Conservation (phyloP, 1,284 basidiomycete species). For the Athelia sp. region DNA sequence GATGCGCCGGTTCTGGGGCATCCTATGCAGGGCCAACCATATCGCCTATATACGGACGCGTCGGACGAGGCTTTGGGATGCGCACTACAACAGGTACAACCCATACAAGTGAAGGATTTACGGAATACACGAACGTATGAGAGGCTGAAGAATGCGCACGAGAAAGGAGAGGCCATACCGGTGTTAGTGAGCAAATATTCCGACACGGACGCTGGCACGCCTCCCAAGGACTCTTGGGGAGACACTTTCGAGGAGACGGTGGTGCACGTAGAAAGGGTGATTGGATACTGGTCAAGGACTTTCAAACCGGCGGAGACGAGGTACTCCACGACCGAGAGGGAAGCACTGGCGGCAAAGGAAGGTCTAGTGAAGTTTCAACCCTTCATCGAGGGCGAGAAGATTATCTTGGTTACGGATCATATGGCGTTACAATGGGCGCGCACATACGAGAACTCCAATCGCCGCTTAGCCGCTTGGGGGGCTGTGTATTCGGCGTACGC, state of each 20-base stretch:
- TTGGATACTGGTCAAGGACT: conserved; percentile 13
- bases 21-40: conserved; percentile 9
- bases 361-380: conserved; percentile 13
- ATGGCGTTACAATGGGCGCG: conserved; percentile 11
- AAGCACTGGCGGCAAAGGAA: conserved; percentile 17
- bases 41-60: conserved; percentile 20
- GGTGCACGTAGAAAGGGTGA: conserved; percentile 14
- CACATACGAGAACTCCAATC: conserved; percentile 12
- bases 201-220: not conserved
- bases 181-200: not conserved
- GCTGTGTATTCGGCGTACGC: not conserved
- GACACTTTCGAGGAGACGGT: conserved; percentile 11
- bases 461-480: conserved; percentile 5
- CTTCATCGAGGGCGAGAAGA: conserved; percentile 12
- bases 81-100: conserved; percentile 25
- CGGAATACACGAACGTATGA: conserved; percentile 16
- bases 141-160: conserved; percentile 10
- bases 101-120: conserved; percentile 16
- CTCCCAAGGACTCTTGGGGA: conserved; percentile 7
- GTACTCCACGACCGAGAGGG: conserved; percentile 19
- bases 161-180: not conserved
- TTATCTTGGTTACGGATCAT: conserved; percentile 13
- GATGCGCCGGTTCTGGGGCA: conserved; percentile 10
- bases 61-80: conserved; percentile 21
- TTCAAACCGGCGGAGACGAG: conserved; percentile 15